These are phyloP conservation scores for Acanthamoeba triangularis DNA, from an alignment of 208 protist genomes.

Conservation along the genomic window DNA sequence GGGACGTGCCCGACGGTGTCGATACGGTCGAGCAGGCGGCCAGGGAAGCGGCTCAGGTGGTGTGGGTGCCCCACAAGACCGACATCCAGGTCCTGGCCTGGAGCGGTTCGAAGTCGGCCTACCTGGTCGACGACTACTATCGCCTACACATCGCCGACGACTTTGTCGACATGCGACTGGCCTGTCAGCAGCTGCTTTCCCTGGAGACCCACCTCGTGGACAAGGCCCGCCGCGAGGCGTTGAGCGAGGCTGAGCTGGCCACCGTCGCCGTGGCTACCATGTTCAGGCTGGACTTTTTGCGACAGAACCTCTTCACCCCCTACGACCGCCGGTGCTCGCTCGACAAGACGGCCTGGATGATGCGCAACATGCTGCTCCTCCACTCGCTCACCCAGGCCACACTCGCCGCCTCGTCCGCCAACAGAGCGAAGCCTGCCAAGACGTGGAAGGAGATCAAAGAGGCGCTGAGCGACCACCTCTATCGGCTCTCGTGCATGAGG, in stretches of 20 bases:
- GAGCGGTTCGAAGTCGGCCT: constrained; percentile 86
- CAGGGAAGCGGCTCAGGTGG: neutral
- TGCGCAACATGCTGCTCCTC: constrained; percentile 98
- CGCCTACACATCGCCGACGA: constrained; percentile 95
- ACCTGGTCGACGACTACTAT: constrained; percentile 97
- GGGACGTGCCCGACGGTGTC: constrained; percentile 99
- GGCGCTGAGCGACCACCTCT: neutral
- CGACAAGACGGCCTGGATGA: constrained; percentile 98
- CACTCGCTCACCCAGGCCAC: constrained; percentile 94
- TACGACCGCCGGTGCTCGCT: constrained; percentile 97
- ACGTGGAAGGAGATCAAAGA: neutral
- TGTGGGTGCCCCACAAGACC: constrained; percentile 94
- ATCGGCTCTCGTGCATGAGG: neutral
- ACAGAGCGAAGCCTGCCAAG: neutral
- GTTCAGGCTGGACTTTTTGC: constrained; percentile 99
- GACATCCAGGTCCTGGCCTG: constrained; percentile 99
- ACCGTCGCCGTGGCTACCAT: constrained; percentile 99
- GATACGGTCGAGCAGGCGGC: constrained; percentile 99
- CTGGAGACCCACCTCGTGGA: constrained; percentile 99
- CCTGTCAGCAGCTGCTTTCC: constrained; percentile 97
- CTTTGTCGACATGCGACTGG: constrained; percentile 96
- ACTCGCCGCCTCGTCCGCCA: constrained; percentile 89
- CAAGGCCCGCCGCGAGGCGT: constrained; percentile 95
- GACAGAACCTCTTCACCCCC: constrained; percentile 99
- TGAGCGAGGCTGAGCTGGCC: constrained; percentile 99